Conservation (phyloP, 2,329 filamentous ascomycete species). For the Tolypocladium nubicola region DNA sequence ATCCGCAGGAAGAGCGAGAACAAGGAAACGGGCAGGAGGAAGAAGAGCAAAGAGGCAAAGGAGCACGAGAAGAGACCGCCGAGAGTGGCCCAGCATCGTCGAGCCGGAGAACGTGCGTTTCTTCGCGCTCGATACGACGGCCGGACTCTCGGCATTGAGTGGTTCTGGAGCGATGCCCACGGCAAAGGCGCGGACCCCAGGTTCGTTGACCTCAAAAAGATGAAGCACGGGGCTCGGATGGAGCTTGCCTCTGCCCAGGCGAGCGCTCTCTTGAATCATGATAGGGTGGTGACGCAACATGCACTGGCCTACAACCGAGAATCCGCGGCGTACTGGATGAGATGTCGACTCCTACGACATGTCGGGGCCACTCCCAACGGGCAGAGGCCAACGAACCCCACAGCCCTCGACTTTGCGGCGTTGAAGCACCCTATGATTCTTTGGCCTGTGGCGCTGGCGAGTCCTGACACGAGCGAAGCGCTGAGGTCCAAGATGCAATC, state of each 20-base stretch:
- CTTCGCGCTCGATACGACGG: background rate
- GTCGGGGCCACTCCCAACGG: background rate
- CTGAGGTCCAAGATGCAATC: background rate
- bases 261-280: background rate
- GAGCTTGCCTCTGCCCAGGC: background rate
- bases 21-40: background rate
- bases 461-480: background rate
- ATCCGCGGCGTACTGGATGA: background rate
- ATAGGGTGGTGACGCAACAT: background rate
- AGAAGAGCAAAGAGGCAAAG: background rate
- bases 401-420: background rate
- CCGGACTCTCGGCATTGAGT: background rate
- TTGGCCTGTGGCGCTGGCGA: background rate
- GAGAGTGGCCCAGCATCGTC: background rate
- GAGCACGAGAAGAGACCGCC: background rate
- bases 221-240: background rate
- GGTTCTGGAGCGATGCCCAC: slow-evolving; percentile 2
- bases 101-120: background rate
- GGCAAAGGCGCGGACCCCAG: slow-evolving; percentile 1
- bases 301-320: background rate
- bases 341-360: background rate
- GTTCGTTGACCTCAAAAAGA: background rate
- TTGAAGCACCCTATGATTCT: background rate
- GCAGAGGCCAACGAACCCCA: background rate
- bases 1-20: background rate